phyloP scores from a whole-genome alignment of 2,329 filamentous ascomycete species.

The Fusarium sp. region DNA sequence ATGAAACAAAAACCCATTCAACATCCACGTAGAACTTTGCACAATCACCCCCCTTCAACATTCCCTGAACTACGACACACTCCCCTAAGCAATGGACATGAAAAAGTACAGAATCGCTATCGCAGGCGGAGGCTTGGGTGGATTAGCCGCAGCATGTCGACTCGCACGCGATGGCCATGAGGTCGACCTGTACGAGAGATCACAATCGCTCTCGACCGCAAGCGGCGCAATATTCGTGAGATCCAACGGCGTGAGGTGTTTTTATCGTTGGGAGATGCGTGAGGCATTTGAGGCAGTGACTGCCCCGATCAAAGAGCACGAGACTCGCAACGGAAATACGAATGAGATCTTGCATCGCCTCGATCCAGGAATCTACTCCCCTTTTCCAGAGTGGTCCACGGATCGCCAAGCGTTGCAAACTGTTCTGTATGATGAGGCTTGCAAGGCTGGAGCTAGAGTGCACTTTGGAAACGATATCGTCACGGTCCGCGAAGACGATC shows the following conservation, averaged over 20 bases:
- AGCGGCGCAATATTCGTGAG: constrained; percentile 11
- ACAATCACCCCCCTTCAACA: fast-evolving
- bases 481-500: background rate
- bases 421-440: constrained; percentile 3
- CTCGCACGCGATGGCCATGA: background rate
- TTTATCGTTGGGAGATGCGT: constrained; percentile 14
- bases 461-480: constrained; percentile 9
- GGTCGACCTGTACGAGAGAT: constrained; percentile 6
- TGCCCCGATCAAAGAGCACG: constrained; percentile 3
- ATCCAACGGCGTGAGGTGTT: constrained; percentile 4
- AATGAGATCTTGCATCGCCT: constrained; percentile 3
- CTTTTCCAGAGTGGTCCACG: constrained; percentile 13
- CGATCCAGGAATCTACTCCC: background rate
- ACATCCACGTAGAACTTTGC: too few relatives aligned
- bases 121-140: constrained; percentile 7
- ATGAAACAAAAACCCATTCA: too few relatives aligned
- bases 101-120: background rate
- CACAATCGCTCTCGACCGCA: background rate
- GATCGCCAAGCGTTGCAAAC: constrained; percentile 5
- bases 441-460: constrained; percentile 4
- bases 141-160: constrained; percentile 3
- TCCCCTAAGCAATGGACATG: fast-evolving
- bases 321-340: background rate
- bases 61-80: fast-evolving
- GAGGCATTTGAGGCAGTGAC: constrained; percentile 10